Percentiles rank a stretch among this genome's conserved stretches.
These are phyloP conservation scores for Backusella tarrabulga DNA, from an alignment of 192 early-diverging fungal species.

Conservation along the genomic window DNA sequence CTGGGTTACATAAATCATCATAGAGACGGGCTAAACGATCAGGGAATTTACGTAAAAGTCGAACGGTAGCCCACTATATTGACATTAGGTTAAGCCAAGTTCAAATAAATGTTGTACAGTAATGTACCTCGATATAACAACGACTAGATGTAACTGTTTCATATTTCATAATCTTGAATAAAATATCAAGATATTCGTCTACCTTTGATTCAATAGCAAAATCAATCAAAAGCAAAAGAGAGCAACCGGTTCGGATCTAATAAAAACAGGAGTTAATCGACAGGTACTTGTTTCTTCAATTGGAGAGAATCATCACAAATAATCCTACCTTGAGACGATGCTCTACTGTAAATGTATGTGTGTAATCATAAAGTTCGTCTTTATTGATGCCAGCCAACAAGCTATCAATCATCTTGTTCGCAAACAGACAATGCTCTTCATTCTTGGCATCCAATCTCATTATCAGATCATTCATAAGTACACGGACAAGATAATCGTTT, in stretches of 20 bases:
- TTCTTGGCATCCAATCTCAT: slow-evolving; percentile 31
- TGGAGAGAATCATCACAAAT: no score
- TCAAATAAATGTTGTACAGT: neutral
- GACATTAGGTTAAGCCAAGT: neutral
- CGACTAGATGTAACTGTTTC: slow-evolving; percentile 45
- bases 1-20: slow-evolving; percentile 31
- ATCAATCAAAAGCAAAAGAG: slow-evolving; percentile 43
- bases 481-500: slow-evolving; percentile 54
- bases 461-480: slow-evolving; percentile 48
- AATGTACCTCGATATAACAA: slow-evolving; percentile 43
- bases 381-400: slow-evolving; percentile 3
- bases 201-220: slow-evolving; percentile 28
- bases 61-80: slow-evolving; percentile 25
- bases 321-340: slow-evolving; percentile 29
- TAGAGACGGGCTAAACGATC: slow-evolving; percentile 11
- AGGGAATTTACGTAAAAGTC: slow-evolving; percentile 19
- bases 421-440: slow-evolving; percentile 31
- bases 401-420: slow-evolving; percentile 18
- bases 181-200: slow-evolving; percentile 17
- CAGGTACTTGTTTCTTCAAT: neutral
- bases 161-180: slow-evolving; percentile 37
- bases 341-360: slow-evolving; percentile 22
- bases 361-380: slow-evolving; percentile 13
- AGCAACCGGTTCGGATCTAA: slow-evolving; percentile 46
- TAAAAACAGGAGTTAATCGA: neutral